Evolutionary conservation across 2,329 filamentous ascomycete species (phyloP), one percentile per base, ranked within the genome.

Genomic region (Colletotrichum brevisporum): DNA sequence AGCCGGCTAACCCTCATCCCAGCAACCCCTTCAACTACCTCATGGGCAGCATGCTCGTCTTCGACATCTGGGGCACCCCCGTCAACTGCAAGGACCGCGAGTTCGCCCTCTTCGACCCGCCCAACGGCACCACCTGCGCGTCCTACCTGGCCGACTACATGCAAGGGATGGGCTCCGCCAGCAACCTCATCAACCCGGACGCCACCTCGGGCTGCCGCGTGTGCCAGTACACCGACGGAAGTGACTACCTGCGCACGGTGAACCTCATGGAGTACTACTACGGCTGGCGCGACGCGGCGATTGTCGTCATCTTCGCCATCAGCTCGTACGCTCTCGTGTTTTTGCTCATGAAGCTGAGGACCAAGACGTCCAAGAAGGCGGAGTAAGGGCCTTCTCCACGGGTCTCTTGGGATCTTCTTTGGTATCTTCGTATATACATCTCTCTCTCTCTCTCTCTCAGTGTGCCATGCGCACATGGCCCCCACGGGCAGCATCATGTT

Each of bases 281-380:
- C 72, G 90, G 89, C 0, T 93, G 91, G 91, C 84, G 91, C 56
- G 84, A 93, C 77, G 88, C 88, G 0, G 91, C 75, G 0, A 89
- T 92, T 55, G 84, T 86, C 3, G 86, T 85, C 1, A 78, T 88
- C 5, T 90, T 91, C 71, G 85, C 81, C 1, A 68, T 88, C 47
- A 85, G 83, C 63, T 86, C 84, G 1, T 91, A 91, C 61, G 76
- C 75, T 0, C 52, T 85, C 57, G 84, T 86, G 6, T 84, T 81
- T 64, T 66, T 73, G 2, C 74, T 85, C 61, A 85, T 85, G 83
- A 85, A 84, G 77, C 76, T 85, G 50, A 76, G 83, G 24, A 85
- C 82, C 21, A 85, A 85, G 78, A 79, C 79, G 8, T 83, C 83
- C 1, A 85, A 85, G 78, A 83, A 81, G 76, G 82, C 83, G 0